phyloP scores from a whole-genome alignment of 257 asterid genomes.

The Euphrasia confusa region DNA sequence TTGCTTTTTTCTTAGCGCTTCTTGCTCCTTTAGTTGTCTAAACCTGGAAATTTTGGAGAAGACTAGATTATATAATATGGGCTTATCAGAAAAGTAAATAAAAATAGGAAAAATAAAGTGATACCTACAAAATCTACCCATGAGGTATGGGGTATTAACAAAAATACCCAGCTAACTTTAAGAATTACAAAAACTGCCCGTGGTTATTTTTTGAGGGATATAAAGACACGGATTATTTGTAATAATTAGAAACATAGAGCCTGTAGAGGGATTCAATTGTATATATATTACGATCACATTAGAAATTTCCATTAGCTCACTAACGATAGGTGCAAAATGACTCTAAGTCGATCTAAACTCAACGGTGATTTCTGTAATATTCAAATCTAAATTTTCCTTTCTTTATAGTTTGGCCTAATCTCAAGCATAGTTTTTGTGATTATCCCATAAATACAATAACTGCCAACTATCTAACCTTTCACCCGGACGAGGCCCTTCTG shows the following conservation, averaged over 20 bases:
- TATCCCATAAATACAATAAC: constrained; percentile 2
- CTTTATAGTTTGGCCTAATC: neutral
- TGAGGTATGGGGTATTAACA: neutral
- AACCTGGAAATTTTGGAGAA: constrained; percentile 47
- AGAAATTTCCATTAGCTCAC: neutral
- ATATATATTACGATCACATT: neutral
- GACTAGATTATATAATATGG: constrained; percentile 12
- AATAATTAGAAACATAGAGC: neutral
- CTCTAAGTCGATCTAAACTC: neutral
- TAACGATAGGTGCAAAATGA: neutral
- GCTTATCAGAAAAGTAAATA: constrained; percentile 4
- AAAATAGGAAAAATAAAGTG: neutral
- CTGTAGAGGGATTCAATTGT: neutral
- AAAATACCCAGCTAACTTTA: neutral
- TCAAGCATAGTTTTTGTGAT: neutral
- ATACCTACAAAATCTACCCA: constrained; percentile 1
- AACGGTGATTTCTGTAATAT: neutral
- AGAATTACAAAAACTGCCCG: neutral
- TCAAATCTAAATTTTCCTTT: neutral
- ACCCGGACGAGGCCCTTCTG: constrained; percentile 75
- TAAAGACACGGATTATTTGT: neutral
- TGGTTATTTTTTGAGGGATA: neutral
- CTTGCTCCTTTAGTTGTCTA: constrained; percentile 88
- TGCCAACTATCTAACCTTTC: constrained; percentile 55
- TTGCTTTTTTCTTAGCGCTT: constrained; percentile 53